Evolutionary conservation across 148 eudicot genomes (phyloP).

Genomic region (Vaccinium macrocarpon): DNA sequence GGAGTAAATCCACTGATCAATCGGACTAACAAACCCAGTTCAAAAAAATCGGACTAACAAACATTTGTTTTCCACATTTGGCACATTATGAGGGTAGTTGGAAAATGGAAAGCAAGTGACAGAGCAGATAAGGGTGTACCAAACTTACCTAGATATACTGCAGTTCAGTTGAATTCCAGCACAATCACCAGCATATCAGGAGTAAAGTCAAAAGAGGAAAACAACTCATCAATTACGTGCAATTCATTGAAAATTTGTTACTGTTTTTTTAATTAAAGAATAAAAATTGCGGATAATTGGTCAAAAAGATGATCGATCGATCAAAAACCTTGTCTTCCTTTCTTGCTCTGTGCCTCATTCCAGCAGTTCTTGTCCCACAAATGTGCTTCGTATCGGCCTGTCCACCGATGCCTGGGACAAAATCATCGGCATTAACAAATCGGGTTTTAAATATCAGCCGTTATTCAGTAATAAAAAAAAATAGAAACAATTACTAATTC

Average conservation of each 20-base stretch:
- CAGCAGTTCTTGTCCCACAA: constrained; percentile 91
- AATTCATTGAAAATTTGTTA: background rate
- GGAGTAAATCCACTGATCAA: too few relatives aligned
- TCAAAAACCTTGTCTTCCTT: constrained; percentile 81
- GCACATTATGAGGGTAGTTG: background rate
- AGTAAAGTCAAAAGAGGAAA: background rate
- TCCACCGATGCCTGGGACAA: constrained; percentile 74
- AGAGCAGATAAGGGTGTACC: constrained; percentile 1
- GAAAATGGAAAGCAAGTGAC: constrained; percentile 1
- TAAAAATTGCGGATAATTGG: background rate
- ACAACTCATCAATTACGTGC: background rate
- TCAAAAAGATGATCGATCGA: background rate
- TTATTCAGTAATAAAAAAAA: too few relatives aligned
- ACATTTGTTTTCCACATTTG: background rate
- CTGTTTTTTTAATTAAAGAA: background rate
- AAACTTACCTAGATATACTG: constrained; percentile 79
- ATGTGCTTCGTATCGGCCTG: constrained; percentile 93
- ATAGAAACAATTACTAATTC: background rate
- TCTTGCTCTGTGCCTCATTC: constrained; percentile 75
- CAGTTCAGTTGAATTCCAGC: constrained; percentile 22
- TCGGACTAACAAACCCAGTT: background rate
- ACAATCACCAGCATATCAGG: constrained; percentile 19
- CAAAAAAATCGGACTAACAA: background rate
- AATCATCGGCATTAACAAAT: background rate
- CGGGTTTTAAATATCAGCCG: background rate